Evolutionary conservation across 2,329 filamentous ascomycete species (phyloP), one percentile per base, ranked within the genome.

Genomic region (Aureobasidium musti): DNA sequence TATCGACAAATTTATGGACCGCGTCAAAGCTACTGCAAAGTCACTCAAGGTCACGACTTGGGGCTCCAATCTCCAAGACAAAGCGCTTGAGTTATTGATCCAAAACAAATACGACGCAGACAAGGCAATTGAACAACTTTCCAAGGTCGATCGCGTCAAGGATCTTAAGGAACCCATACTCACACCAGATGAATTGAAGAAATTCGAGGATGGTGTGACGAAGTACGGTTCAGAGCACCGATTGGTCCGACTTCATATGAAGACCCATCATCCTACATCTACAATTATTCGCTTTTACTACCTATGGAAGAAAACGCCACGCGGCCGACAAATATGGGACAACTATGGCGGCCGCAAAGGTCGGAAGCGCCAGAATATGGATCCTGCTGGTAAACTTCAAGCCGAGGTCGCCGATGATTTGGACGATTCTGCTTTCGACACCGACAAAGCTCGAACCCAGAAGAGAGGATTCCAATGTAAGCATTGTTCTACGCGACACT

Each of bases 371-470:
- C 76, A 78, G 37, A 79, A 79, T 66, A 69, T 79, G 53, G 89
- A 88, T 54, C 85, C 86, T 7, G 84, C 86, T 19, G 87, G 87
- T 35, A 96, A 95, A 76, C 81, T 97, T 35, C 87, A 95, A 68
- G 93, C 97, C 72, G 94, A 98, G 75, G 89, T 99, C 69, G 95
- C 94, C 8, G 90, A 99, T 75, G 89, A 94, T 69, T 85, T 90
- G 17, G 95, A 99, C 72, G 95, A 99, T 78, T 99, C 95, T 6
- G 95, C 95, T 2, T 99, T 97, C 73, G 95, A 99, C 76, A 88
- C 88, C 57, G 89, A 89, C 47, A 99, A 98, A 80, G 92, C 94
- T 0, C 79, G 80, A 3, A 83, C 87, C 68, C 89, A 89, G 76
- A 96, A 96, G 78, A 88, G 91, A 69, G 86, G 86, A 23, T 98